These are phyloP conservation scores for Nitzschia sp. DNA, from an alignment of 108 stramenopile species.

Conservation along the genomic window DNA sequence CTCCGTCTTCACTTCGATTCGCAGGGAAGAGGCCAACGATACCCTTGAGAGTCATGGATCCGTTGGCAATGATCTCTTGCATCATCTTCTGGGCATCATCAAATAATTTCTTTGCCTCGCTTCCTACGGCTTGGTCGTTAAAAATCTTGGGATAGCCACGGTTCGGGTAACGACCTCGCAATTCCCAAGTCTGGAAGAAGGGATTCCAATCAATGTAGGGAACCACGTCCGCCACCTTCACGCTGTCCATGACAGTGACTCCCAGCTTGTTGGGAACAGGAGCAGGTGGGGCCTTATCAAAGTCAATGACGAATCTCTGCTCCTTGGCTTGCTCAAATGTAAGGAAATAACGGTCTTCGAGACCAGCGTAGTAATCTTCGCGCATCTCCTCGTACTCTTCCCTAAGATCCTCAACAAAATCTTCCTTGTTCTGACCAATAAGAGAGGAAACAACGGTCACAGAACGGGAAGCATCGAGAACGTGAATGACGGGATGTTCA, in stretches of 20 bases:
- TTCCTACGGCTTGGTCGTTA: slow-evolving; percentile 95
- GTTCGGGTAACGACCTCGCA: slow-evolving; percentile 99
- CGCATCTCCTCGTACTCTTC: slow-evolving; percentile 74
- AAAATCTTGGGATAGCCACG: slow-evolving; percentile 99
- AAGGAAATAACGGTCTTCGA: slow-evolving; percentile 95
- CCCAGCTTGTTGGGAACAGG: slow-evolving; percentile 81
- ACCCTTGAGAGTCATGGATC: slow-evolving; percentile 88
- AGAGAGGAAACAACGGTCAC: slow-evolving; percentile 96
- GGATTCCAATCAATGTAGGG: slow-evolving; percentile 99
- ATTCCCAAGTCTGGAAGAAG: slow-evolving; percentile 99
- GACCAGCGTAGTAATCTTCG: slow-evolving; percentile 98
- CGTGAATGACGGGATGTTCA: slow-evolving; percentile 98
- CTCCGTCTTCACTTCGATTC: slow-evolving; percentile 91
- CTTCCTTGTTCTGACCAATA: slow-evolving; percentile 84
- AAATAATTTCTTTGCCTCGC: slow-evolving; percentile 97
- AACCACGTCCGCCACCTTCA: slow-evolving; percentile 84
- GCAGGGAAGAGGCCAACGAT: slow-evolving; percentile 96
- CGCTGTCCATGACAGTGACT: slow-evolving; percentile 79
- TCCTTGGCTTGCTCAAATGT: slow-evolving; percentile 88
- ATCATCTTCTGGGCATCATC: slow-evolving; percentile 97
- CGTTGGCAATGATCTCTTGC: slow-evolving; percentile 88
- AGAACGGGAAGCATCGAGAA: slow-evolving; percentile 96
- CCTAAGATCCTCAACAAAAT: slow-evolving; percentile 91
- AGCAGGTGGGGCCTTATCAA: slow-evolving; percentile 84
- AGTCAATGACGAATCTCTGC: slow-evolving; percentile 89